Evolutionary conservation across 2,329 filamentous ascomycete genomes (phyloP).

Genomic region (Aaosphaeria arxii): DNA sequence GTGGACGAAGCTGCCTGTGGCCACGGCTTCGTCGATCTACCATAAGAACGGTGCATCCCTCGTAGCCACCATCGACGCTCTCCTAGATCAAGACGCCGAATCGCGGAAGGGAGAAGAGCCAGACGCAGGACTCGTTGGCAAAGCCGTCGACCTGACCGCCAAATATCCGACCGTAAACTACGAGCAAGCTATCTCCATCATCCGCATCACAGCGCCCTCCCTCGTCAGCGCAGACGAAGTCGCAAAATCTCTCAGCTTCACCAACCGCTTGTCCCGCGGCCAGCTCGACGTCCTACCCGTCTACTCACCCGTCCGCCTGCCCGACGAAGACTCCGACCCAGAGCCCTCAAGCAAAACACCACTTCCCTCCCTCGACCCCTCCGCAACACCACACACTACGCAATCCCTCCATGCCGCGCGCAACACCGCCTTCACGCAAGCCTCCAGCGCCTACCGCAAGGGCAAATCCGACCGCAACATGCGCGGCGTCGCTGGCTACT

Average conservation of each 20-base stretch:
- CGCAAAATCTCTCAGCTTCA: slow-evolving; percentile 51
- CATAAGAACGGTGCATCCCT: slow-evolving; percentile 57
- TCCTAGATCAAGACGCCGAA: slow-evolving; percentile 50
- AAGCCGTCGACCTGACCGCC: slow-evolving; percentile 52
- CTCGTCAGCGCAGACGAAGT: slow-evolving; percentile 58
- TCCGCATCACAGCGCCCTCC: slow-evolving; percentile 57
- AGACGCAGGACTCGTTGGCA: slow-evolving; percentile 44
- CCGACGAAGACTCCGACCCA: slow-evolving; percentile 25
- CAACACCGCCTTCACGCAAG: slow-evolving; percentile 54
- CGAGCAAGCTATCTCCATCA: slow-evolving; percentile 50
- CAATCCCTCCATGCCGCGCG: slow-evolving; percentile 46
- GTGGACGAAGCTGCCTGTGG: slow-evolving; percentile 47
- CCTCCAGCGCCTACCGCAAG: slow-evolving; percentile 56
- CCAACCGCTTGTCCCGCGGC: slow-evolving; percentile 16
- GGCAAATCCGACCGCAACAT: slow-evolving; percentile 70
- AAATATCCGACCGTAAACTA: slow-evolving; percentile 54
- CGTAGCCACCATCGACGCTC: slow-evolving; percentile 51
- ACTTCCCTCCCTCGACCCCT: slow-evolving; percentile 20
- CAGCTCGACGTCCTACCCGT: slow-evolving; percentile 46
- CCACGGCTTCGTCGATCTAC: slow-evolving; percentile 56
- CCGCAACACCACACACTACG: slow-evolving; percentile 39
- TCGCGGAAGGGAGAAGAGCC: slow-evolving; percentile 27
- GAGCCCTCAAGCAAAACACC: slow-evolving; percentile 17
- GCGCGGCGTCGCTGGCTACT: slow-evolving; percentile 72
- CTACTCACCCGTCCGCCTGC: slow-evolving; percentile 42